Conservation (phyloP, 805 yeast species). For the Hermanozyma aechmeae region DNA sequence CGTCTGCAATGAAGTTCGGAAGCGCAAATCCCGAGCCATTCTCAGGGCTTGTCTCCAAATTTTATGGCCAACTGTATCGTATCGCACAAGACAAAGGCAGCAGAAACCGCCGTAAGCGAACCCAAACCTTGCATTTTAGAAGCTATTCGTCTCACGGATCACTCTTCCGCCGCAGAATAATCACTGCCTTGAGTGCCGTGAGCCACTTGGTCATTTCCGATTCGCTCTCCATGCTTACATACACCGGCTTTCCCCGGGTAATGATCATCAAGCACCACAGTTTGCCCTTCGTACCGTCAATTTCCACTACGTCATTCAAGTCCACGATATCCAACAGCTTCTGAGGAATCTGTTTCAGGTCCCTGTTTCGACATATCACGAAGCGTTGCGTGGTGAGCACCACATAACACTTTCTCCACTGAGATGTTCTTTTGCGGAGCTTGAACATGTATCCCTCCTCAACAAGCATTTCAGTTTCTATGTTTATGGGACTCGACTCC, state of each 20-base stretch:
- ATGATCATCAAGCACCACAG: conserved; percentile 39
- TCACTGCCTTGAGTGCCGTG: conserved; percentile 31
- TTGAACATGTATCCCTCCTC: conserved; percentile 34
- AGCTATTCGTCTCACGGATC: no score
- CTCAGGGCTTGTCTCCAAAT: no score
- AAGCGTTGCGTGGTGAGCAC: conserved; percentile 33
- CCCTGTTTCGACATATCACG: conserved; percentile 28
- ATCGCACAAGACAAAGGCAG: no score
- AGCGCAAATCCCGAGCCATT: no score
- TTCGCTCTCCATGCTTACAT: conserved; percentile 36
- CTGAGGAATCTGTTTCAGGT: conserved; percentile 10
- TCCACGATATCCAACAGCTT: conserved; percentile 22
- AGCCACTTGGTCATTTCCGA: conserved; percentile 42
- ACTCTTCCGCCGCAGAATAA: no score
- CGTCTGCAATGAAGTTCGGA: no score
- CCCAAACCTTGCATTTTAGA: no score
- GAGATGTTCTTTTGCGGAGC: conserved; percentile 33
- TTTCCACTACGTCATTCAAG: conserved; percentile 39
- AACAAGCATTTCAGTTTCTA: no score
- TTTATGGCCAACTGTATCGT: no score
- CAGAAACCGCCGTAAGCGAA: no score
- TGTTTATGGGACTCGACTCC: no score
- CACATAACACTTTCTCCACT: conserved; percentile 38
- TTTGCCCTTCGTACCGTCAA: conserved; percentile 36
- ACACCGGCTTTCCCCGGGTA: conserved; percentile 33